Evolutionary conservation across 352 stramenopile species (phyloP), one percentile per base, ranked within the genome.

Genomic region (Plasmopara halstedii): DNA sequence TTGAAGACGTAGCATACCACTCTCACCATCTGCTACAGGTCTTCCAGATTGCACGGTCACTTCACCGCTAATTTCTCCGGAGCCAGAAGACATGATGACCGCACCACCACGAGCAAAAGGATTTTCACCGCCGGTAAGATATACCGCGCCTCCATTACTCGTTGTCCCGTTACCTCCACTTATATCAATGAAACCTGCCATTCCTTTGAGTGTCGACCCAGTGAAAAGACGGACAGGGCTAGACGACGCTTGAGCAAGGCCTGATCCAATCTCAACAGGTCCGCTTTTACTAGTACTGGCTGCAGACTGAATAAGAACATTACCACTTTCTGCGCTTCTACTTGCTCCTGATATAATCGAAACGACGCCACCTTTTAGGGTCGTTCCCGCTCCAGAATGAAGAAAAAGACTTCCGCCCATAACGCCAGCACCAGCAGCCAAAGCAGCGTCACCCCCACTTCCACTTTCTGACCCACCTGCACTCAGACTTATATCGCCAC

Each of bases 171-270:
- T 64, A 34, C 50, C 55, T 26, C 54, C 64, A 40, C 38, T 25
- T 15, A 80, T 57, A 29, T 51, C 36, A 27, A 76, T 55, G 20
- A 38, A 58, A 8, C 64, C 68, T 27, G 55, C 65, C 17, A 58
- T 50, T 61, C 46, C 55, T 44, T 6, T 58, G 14, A 44, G 31
- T 33, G 54, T 38, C 32, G 29, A 43, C 23, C 67, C 63, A 11
- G 54, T 65, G 29, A 46, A 59, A 26, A 78, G 35, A 29, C 51
- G 44, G 39, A 61, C 25, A 41, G 41, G 46, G 40, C 64, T 67
- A 47, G 56, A 64, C 32, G 46, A 54, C 46, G 44, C 46, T 36
- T 13, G 33, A 22, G 55, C 41, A 29, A 46, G 55, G 15, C 64
- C 64, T 42, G 55, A 62, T 18, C 23, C 35, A 56, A 80, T 57